A percentile compares a stretch with the other conserved stretches of the same genome.
phyloP scores from a whole-genome alignment of 768 basidiomycete species.

The Xanthoconium purpureum region DNA sequence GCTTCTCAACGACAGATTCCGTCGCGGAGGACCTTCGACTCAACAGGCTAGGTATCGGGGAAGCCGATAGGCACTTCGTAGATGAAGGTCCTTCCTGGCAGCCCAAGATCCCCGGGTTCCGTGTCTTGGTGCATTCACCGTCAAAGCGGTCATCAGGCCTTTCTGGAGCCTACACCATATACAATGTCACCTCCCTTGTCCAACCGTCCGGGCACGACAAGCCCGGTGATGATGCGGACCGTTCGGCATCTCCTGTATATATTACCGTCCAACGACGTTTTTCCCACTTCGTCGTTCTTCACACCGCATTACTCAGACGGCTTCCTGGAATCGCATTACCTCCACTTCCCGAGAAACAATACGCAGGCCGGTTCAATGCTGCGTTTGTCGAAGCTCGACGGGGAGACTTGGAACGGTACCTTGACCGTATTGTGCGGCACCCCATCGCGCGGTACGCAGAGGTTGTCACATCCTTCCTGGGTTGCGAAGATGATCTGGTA shows the following conservation, averaged over 20 bases:
- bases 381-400: constrained; percentile 82
- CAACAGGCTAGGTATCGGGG: constrained; percentile 43
- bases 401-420: constrained; percentile 78
- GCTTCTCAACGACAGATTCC: constrained; percentile 32
- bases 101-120: constrained; percentile 68
- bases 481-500: constrained; percentile 73
- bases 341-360: constrained; percentile 82
- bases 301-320: constrained; percentile 63
- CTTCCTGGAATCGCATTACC: constrained; percentile 78
- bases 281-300: constrained; percentile 79
- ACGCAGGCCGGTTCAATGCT: constrained; percentile 73
- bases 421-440: constrained; percentile 67
- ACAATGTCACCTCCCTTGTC: constrained; percentile 61
- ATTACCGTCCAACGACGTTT: constrained; percentile 81
- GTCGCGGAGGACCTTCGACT: constrained; percentile 42
- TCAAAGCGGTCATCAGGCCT: constrained; percentile 67
- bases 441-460: constrained; percentile 77
- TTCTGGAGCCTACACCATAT: constrained; percentile 71
- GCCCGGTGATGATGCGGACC: constrained; percentile 15
- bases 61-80: constrained; percentile 69
- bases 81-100: constrained; percentile 73
- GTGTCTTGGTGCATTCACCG: constrained; percentile 75
- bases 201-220: constrained; percentile 17
- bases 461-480: constrained; percentile 74
- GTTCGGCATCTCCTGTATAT: constrained; percentile 41